phyloP scores from a whole-genome alignment of 1,284 basidiomycete species.

The Veloporphyrellus conicus region DNA sequence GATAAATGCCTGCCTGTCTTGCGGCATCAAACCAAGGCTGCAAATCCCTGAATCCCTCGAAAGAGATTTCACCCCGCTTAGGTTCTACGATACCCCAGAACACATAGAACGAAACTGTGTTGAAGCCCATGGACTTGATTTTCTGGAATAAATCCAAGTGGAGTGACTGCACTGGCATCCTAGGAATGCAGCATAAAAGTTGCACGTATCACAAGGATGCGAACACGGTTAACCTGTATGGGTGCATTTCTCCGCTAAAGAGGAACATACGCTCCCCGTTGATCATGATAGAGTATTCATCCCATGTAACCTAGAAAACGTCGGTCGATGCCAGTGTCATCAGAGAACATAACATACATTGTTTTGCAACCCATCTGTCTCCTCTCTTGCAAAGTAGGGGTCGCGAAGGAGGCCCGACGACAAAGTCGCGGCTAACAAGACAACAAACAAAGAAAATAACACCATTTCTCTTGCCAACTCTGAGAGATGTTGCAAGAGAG shows the following conservation, averaged over 20 bases:
- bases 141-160: slow-evolving; percentile 45
- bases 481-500: background rate
- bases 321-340: background rate
- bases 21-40: slow-evolving; percentile 48
- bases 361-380: slow-evolving; percentile 19
- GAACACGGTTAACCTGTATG: slow-evolving; percentile 34
- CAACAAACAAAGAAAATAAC: slow-evolving; percentile 10
- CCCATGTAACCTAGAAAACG: slow-evolving; percentile 39
- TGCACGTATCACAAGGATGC: background rate
- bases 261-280: slow-evolving; percentile 45
- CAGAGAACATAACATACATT: slow-evolving; percentile 9
- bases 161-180: slow-evolving; percentile 41
- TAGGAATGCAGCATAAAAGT: slow-evolving; percentile 12
- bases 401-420: slow-evolving; percentile 9
- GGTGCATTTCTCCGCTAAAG: slow-evolving; percentile 48
- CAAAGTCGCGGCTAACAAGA: slow-evolving; percentile 12
- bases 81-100: slow-evolving; percentile 46
- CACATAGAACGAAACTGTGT: slow-evolving; percentile 45
- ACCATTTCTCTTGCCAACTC: slow-evolving; percentile 8
- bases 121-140: slow-evolving; percentile 46
- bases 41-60: slow-evolving; percentile 45
- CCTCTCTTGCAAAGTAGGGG: slow-evolving; percentile 15
- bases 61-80: slow-evolving; percentile 43
- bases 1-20: slow-evolving; percentile 43
- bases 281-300: slow-evolving; percentile 46